Evolutionary conservation across 352 stramenopile genomes (phyloP), one percentile per base, ranked within the genome.

Genomic region (Phytopythium oedochilum): DNA sequence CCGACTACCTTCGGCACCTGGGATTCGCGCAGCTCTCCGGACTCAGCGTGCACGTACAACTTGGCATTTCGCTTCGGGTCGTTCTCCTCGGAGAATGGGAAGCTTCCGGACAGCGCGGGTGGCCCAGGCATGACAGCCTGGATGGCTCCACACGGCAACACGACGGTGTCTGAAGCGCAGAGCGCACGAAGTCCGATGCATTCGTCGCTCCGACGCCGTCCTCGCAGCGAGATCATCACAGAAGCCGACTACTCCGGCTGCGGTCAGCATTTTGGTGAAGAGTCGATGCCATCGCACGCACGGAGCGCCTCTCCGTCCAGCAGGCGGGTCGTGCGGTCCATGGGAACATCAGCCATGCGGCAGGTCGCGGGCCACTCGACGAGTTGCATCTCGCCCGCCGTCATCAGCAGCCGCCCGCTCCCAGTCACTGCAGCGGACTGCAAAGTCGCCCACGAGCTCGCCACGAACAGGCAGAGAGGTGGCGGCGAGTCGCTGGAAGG

Each of bases 21-120:
- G 50, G 56, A 25, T 5, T 58, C 6, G 35, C 53, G 40, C 11
- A 12, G 23, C 49, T 44, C 31, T 14, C 34, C 39, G 15, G 45
- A 39, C 34, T 44, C 26, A 61, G 58, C 4, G 20, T 35, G 12
- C 61, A 62, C 59, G 55, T 63, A 39, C 66, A 68, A 28, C 64
- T 62, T 32, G 55, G 64, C 22, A 57, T 63, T 53, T 56, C 65
- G 10, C 9, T 39, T 28, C 7, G 45, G 45, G 2, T 40, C 45
- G 17, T 26, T 52, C 14, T 39, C 28, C 10, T 5, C 28, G 2
- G 45, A 52, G 4, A 26, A 18, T 5, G 18, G n/a, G 0, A 52
- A 52, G 28, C 18, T 10, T 2, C 17, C 29, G 9, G 28, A 52
- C 45, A 17, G 45, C 2, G 18, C 28, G 28, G 17, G 43, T 2